Conservation (phyloP, 805 yeast genomes). For the Saccharomycopsis synnaedendra region DNA sequence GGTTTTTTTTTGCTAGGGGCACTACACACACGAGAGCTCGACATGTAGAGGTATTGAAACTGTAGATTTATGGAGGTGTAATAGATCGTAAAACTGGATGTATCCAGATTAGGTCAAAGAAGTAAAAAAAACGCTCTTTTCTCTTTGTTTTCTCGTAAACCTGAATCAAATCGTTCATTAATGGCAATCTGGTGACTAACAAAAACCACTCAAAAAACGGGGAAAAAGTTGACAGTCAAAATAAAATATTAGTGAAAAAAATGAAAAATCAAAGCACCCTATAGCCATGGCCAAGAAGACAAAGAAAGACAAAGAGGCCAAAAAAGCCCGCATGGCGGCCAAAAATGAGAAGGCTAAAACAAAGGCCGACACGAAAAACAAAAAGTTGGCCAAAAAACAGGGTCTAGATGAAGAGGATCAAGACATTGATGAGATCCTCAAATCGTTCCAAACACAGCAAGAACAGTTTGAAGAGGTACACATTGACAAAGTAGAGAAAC, state of each 20-base stretch:
- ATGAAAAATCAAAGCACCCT: background rate
- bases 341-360: slow-evolving; percentile 66
- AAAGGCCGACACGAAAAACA: slow-evolving; percentile 65
- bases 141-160: background rate
- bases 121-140: background rate
- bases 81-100: background rate
- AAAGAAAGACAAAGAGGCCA: slow-evolving; percentile 82
- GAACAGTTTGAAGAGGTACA: slow-evolving; percentile 63
- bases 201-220: background rate
- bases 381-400: slow-evolving; percentile 61
- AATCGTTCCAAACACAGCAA: slow-evolving; percentile 70
- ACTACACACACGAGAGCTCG: too few species aligned
- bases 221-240: background rate
- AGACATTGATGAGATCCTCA: slow-evolving; percentile 76
- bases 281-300: slow-evolving; percentile 74
- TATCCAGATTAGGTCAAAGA: background rate
- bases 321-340: slow-evolving; percentile 77
- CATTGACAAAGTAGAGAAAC: slow-evolving; percentile 45
- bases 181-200: background rate
- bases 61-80: background rate
- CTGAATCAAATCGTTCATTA: background rate
- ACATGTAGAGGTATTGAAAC: too few species aligned
- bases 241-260: background rate
- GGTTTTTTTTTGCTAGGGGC: too few species aligned
- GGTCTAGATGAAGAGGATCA: slow-evolving; percentile 73